Conservation (phyloP, 371 early-diverging fungal genomes). For the Circinella umbellata region DNA sequence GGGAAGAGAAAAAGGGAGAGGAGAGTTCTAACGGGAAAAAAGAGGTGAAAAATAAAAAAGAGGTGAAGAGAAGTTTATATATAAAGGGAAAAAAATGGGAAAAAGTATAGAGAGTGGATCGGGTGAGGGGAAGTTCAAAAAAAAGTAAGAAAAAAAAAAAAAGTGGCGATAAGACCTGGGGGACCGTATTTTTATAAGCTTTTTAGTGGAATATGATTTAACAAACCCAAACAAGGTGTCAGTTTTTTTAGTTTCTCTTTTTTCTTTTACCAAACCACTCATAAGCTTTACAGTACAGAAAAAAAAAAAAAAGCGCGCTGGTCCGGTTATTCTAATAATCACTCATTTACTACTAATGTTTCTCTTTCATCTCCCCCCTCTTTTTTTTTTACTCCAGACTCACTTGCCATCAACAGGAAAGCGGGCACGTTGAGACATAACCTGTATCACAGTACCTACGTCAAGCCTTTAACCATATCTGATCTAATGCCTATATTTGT, state of each 20-base stretch:
- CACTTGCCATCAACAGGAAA: conserved; percentile 9
- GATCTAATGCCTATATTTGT: conserved; percentile 8
- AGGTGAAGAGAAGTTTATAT: not conserved
- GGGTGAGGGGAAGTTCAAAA: conserved; percentile 8
- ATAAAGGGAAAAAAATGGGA: conserved; percentile 11
- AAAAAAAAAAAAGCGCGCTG: not conserved
- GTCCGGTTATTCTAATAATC: conserved; percentile 2
- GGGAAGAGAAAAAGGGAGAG: conserved; percentile 11
- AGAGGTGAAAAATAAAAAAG: conserved; percentile 9
- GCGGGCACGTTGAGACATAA: conserved; percentile 11
- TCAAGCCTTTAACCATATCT: conserved; percentile 10
- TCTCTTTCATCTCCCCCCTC: no score
- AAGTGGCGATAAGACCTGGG: conserved; percentile 5
- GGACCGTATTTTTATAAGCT: no score
- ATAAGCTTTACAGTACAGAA: no score
- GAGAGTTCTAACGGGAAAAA: not conserved
- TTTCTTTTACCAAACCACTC: no score
- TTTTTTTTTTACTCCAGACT: not conserved
- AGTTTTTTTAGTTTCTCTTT: not conserved
- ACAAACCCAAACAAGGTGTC: not conserved
- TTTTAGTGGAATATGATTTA: no score
- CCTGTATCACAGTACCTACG: conserved; percentile 8
- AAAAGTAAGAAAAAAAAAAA: conserved; percentile 13
- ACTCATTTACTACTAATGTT: not conserved
- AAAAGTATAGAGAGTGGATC: conserved; percentile 3